Conservation (phyloP, 495 filamentous ascomycete genomes). For the Pyrenula massariospora region DNA sequence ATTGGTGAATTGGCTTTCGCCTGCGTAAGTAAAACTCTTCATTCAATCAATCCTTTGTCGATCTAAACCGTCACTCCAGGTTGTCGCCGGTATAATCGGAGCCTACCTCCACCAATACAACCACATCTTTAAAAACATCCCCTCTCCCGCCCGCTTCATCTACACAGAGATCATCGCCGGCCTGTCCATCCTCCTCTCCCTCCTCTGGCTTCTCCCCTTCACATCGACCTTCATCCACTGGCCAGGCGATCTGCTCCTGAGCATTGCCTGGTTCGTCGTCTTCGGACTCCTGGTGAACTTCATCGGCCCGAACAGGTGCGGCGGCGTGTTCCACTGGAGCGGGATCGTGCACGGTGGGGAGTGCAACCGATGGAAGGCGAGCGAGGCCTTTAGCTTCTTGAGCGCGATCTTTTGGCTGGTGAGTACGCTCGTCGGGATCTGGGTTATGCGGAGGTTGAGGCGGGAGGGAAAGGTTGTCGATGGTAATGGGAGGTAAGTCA, state of each 20-base stretch:
- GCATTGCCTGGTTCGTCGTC: constrained; percentile 49
- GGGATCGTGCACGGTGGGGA: constrained; percentile 20
- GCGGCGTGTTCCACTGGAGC: constrained; percentile 39
- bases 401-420: neutral
- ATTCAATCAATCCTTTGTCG: neutral
- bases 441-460: too few relatives aligned
- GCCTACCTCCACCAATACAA: constrained; percentile 32
- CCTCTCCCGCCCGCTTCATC: too few relatives aligned
- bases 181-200: constrained; percentile 35
- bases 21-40: constrained; percentile 7
- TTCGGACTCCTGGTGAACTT: constrained; percentile 53
- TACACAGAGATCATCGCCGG: constrained; percentile 49
- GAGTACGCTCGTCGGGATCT: too few relatives aligned
- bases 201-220: constrained; percentile 46
- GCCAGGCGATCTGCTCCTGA: constrained; percentile 44
- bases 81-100: constrained; percentile 47
- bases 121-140: too few relatives aligned
- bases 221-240: constrained; percentile 12
- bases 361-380: constrained; percentile 54
- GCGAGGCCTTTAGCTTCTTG: constrained; percentile 27
- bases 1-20: constrained; percentile 25
- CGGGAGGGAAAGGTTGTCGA: too few relatives aligned
- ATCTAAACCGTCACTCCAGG: constrained; percentile 11
- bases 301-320: constrained; percentile 36
- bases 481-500: too few relatives aligned